These are phyloP conservation scores for Mimosa bimucronata DNA, from an alignment of 306 rosid genomes.

Conservation along the genomic window DNA sequence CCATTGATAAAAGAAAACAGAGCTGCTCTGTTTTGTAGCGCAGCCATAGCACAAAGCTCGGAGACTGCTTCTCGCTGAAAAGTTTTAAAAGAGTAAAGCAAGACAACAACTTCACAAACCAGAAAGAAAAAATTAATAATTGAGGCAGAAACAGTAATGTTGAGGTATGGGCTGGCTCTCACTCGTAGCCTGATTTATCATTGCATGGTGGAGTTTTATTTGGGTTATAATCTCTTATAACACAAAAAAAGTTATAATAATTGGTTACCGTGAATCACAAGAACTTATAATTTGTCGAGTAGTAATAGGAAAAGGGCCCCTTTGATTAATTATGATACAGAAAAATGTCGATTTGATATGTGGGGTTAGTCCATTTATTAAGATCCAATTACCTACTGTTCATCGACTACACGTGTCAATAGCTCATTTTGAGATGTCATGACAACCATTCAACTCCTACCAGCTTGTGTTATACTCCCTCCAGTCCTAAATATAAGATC, in stretches of 20 bases:
- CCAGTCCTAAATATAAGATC: too few relatives aligned
- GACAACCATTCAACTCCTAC: constrained; percentile 44
- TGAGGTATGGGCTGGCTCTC: not conserved
- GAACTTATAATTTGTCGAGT: constrained; percentile 30
- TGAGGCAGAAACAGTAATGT: constrained; percentile 13
- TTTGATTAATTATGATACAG: constrained; percentile 24
- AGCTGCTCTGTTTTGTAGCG: constrained; percentile 13
- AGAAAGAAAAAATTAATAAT: not conserved
- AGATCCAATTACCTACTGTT: constrained; percentile 28
- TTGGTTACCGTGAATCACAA: constrained; percentile 25
- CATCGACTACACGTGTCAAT: constrained; percentile 38
- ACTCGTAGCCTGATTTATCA: not conserved
- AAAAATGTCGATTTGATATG: constrained; percentile 35
- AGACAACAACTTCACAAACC: not conserved
- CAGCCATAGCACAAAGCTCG: constrained; percentile 8
- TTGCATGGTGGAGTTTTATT: constrained; percentile 6
- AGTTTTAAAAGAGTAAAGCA: not conserved
- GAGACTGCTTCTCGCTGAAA: constrained; percentile 3
- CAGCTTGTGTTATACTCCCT: constrained; percentile 11
- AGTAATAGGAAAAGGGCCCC: constrained; percentile 11
- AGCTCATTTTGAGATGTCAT: constrained; percentile 34
- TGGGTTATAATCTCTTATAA: not conserved
- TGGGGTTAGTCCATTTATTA: constrained; percentile 56
- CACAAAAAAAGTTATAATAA: constrained; percentile 16
- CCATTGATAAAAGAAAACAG: not conserved